Base-by-base conservation (phyloP, 345 rosid genomes). In the Limnanthes douglasii region DNA sequence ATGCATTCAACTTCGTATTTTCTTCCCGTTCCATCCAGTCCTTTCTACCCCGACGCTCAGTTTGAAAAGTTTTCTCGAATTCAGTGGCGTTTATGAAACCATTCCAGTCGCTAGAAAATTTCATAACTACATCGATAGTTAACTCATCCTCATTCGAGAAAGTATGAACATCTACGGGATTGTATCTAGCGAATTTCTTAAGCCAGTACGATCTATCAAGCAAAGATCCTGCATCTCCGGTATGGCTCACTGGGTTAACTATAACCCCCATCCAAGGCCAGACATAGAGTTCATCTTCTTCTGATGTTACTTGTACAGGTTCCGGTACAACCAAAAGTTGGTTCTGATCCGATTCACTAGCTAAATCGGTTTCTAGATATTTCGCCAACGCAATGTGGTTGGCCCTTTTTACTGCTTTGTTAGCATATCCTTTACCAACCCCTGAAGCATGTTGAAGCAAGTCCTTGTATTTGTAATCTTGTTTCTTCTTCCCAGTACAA, bases 241-340 rank as follows among this genome's bases (percentile, higher is more conserved):
- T 31, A 10, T 58, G 58, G 10, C 25, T 21, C 20, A 48, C 47
- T n/a, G 52, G 51, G 16, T 67, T 61, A 19, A 53, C 59, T 6
- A 82, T 31, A 9, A 86, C 62, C 24, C 78, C 97, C 76, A 74
- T 75, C 95, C 88, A 78, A 25, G 95, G 97, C 72, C 73, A 78
- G 5, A 86, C 90, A 60, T 63, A 71, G 8, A 46, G 32, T 5
- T 82, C 80, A 19, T 12, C 53, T 2, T 58, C 48, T 25, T 57
- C 23, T 39, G 24, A 6, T 38, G 21, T 28, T 6, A 27, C 29
- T n/a, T n/a, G n/a, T n/a, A n/a, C 28, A 48, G 55, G 53, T 28
- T 38, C 62, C 10, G 48, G 51, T 20, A 46, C 6, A 51, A 47
- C 57, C 0, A 46, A 44, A 8, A 4, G 45, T 2, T 48, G 62